These are phyloP conservation scores for Podospora pseudoanserina DNA, from an alignment of 495 filamentous ascomycete species.

Conservation along the genomic window DNA sequence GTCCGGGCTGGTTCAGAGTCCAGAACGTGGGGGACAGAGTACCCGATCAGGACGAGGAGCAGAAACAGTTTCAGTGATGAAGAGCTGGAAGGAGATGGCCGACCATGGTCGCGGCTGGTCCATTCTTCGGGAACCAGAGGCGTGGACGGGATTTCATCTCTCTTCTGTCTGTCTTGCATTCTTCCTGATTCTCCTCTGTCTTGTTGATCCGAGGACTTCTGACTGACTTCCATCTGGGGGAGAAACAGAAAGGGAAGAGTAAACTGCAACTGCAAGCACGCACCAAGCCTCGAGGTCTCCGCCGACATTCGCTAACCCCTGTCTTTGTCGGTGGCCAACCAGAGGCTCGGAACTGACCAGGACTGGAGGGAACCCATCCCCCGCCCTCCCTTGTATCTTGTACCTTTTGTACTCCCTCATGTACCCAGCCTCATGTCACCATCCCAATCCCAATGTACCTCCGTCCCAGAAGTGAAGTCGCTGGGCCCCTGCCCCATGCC, in stretches of 20 bases:
- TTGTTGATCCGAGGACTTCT: neutral
- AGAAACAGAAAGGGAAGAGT: neutral
- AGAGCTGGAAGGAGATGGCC: neutral
- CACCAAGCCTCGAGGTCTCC: conserved; percentile 26
- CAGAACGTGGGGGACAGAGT: neutral
- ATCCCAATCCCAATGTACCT: conserved; percentile 15
- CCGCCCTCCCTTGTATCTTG: conserved; percentile 13
- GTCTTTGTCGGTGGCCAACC: conserved; percentile 21
- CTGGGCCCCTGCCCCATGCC: neutral
- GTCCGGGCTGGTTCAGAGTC: neutral
- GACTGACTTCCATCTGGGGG: too few relatives aligned
- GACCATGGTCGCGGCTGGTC: neutral
- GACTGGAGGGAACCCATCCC: conserved; percentile 28
- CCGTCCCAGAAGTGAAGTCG: conserved; percentile 9
- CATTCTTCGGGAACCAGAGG: neutral
- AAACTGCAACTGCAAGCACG: conserved; percentile 10
- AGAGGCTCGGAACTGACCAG: conserved; percentile 14
- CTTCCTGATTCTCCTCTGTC: neutral
- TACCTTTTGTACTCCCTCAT: conserved; percentile 14
- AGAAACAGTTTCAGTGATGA: neutral
- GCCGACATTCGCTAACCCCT: conserved; percentile 24
- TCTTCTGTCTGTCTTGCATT: neutral
- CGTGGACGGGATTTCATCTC: neutral
- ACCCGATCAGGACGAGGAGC: neutral
- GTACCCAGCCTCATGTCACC: conserved; percentile 23